A percentile compares a stretch with the other conserved stretches of the same genome.
These are phyloP conservation scores for Plectosphaerella plurivora DNA, from an alignment of 2,329 filamentous ascomycete genomes.

Conservation along the genomic window DNA sequence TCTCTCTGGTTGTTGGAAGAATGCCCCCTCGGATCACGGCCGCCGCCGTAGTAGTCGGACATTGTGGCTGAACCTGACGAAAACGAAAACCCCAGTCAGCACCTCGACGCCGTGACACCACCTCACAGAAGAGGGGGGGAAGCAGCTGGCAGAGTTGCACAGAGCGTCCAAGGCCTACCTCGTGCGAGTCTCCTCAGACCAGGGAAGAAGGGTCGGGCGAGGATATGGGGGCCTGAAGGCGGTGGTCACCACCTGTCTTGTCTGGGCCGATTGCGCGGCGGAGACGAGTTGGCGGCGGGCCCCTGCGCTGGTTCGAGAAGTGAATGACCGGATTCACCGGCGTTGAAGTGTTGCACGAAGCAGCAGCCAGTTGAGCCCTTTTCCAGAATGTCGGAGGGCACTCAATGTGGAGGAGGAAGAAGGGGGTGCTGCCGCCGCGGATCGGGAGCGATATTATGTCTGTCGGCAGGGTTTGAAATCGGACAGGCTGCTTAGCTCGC, in stretches of 20 bases:
- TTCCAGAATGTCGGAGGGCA: neutral
- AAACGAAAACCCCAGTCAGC: conserved; percentile 7
- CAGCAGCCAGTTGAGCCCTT: neutral
- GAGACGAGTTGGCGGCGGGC: neutral
- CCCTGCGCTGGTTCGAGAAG: neutral
- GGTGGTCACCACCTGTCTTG: neutral
- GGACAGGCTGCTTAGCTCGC: neutral
- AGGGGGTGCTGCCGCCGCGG: neutral
- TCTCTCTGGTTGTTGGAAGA: conserved; percentile 69
- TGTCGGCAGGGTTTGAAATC: neutral
- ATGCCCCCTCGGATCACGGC: conserved; percentile 44
- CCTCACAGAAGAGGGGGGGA: conserved; percentile 9
- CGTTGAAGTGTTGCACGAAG: neutral
- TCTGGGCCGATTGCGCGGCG: neutral
- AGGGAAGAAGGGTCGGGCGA: neutral
- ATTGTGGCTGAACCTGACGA: conserved; percentile 38
- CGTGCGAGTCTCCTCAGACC: neutral
- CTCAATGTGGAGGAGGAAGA: neutral
- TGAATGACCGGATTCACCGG: neutral
- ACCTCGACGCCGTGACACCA: conserved; percentile 3
- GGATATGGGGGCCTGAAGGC: neutral
- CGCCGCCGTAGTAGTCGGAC: conserved; percentile 56
- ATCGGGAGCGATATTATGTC: too few relatives aligned
- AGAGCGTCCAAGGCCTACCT: neutral
- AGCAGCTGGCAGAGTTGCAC: neutral